Base-by-base conservation (phyloP, 371 early-diverging fungal genomes). In the Syncephalastrum racemosum region DNA sequence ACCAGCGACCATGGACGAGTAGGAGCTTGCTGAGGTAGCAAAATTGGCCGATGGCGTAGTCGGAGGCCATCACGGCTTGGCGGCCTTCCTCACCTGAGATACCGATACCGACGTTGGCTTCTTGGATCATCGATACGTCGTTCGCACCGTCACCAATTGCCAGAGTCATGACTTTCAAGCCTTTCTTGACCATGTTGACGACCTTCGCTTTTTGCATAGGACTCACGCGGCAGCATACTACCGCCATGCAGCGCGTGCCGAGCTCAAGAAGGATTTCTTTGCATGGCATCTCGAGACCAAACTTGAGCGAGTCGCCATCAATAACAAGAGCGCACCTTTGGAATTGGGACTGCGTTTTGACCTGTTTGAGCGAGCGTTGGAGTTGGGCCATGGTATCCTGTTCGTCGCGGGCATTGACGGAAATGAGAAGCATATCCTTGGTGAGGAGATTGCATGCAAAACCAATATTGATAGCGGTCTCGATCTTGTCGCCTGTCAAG, bases 401-500 rank as follows among this genome's bases (percentile, higher is more conserved):
- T 27, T 72, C 75, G 22, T 83, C 83, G 0, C 78, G 68, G 10
- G 87, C 85, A 66, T 89, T 90, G 70, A 88, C 77, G 19, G 85
- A 79, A 36, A 90, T 82, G 50, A 90, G 60, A 1, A 82, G 69
- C 91, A 90, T 89, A 2, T 76, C 77, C 52, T 71, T 76, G 14
- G 68, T 75, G 25, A 87, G 78, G 42, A 97, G 76, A 16, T 90
- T 84, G 64, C 95, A 96, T 0, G 92, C 90, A 67, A 90, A 90
- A 0, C 95, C 98, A 73, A 97, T 97, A 62, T 94, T 93, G 67
- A 97, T 92, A 40, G 99, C 99, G 2, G 99, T 99, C 67, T 99
- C 99, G 50, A 91, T 91, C 70, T 97, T 93, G 73, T 99, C 99
- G 27, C 99, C 99, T 0, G 99, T 99, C 70, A 99, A 67, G 80